Conservation (phyloP, 257 asterid genomes). For the Solanum okadae region DNA sequence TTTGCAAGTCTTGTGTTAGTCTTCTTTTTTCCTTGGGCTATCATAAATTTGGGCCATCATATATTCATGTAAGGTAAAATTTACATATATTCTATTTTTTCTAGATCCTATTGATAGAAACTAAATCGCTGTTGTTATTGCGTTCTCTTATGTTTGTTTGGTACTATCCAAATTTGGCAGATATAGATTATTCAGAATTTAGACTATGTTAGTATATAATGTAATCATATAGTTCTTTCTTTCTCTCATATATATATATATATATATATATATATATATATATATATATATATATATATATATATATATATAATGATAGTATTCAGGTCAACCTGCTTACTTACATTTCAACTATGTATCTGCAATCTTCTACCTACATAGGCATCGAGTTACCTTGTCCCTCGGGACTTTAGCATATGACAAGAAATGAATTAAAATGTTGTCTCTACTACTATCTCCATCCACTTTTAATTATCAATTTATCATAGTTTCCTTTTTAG, state of each 20-base stretch:
- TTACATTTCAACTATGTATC: neutral
- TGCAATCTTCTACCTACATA: neutral
- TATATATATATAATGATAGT: neutral
- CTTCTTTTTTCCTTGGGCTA: neutral
- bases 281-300: neutral
- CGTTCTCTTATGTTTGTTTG: neutral
- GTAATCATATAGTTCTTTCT: neutral
- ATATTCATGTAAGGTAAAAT: neutral
- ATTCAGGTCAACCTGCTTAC: neutral
- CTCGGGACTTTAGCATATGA: neutral
- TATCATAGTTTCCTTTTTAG: too few species aligned
- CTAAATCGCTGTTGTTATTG: neutral
- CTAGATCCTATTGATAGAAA: neutral
- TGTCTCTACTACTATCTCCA: neutral
- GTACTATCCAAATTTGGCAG: neutral
- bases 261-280: neutral
- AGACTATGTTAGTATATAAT: neutral
- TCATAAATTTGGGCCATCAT: neutral
- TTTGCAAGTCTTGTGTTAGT: neutral
- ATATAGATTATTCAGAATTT: neutral
- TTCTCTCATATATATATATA: neutral
- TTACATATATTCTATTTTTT: neutral
- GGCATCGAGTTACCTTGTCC: neutral
- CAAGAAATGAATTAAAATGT: neutral
- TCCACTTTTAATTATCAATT: too few species aligned